Conservation (phyloP, 495 filamentous ascomycete species). For the Podospora fimiseda region DNA sequence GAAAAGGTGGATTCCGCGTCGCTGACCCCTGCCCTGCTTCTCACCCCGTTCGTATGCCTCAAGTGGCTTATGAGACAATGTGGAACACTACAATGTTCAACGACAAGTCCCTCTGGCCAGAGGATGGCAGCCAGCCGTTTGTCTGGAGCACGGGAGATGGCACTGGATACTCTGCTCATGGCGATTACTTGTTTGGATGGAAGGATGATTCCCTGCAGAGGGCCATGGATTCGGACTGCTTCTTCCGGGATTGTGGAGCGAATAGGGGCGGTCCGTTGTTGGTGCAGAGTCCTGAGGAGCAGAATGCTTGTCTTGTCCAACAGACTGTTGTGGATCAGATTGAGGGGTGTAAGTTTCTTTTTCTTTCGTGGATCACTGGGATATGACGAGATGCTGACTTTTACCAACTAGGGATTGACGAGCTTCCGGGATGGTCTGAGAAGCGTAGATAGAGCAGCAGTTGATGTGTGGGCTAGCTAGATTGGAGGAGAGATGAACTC, state of each 20-base stretch:
- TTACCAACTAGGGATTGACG: background rate
- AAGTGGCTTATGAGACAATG: constrained; percentile 37
- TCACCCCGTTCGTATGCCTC: constrained; percentile 33
- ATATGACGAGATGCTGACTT: background rate
- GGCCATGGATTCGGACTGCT: constrained; percentile 39
- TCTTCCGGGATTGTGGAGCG: constrained; percentile 24
- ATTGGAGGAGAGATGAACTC: too few relatives aligned
- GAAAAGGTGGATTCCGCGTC: constrained; percentile 25
- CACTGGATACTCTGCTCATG: constrained; percentile 37
- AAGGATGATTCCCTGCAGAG: constrained; percentile 33
- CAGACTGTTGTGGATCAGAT: constrained; percentile 30
- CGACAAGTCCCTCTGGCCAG: constrained; percentile 35
- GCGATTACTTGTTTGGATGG: constrained; percentile 44
- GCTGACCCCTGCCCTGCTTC: constrained; percentile 25
- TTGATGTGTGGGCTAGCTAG: too few relatives aligned
- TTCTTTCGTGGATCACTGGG: background rate
- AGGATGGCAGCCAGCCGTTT: constrained; percentile 36
- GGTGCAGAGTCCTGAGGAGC: constrained; percentile 21
- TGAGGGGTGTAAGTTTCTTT: constrained; percentile 32
- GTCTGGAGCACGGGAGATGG: constrained; percentile 36
- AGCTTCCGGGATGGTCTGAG: constrained; percentile 4
- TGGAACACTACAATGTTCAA: constrained; percentile 36
- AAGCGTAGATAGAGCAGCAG: too few relatives aligned
- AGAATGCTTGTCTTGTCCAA: constrained; percentile 32
- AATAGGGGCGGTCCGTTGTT: constrained; percentile 16